Conservation (phyloP, 2,329 filamentous ascomycete species). For the Aspergillus bombycis region DNA sequence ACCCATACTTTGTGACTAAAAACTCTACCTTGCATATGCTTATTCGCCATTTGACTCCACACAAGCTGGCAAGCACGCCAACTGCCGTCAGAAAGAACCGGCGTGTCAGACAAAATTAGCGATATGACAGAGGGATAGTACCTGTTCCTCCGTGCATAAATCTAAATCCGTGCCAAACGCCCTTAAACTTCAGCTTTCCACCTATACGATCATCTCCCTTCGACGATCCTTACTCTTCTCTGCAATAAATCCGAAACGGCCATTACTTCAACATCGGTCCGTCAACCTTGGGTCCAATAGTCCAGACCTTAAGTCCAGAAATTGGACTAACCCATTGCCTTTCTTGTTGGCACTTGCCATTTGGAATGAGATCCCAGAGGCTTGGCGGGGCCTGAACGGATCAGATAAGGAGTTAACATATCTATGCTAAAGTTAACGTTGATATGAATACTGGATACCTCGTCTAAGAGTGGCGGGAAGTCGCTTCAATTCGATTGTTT, state of each 20-base stretch:
- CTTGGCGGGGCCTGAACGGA: not conserved
- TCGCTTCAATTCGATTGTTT: not conserved
- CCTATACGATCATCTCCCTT: not conserved
- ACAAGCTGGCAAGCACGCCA: not conserved
- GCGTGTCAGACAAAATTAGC: not conserved
- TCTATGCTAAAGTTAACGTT: not conserved
- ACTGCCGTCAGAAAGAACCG: not conserved
- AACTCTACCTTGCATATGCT: constrained; percentile 2
- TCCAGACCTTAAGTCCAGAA: not conserved
- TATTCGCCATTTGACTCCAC: not conserved
- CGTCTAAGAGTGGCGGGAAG: not conserved
- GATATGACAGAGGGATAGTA: not conserved
- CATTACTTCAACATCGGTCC: not conserved
- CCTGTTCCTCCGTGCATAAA: not conserved
- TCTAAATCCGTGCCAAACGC: not conserved
- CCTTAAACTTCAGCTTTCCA: not conserved
- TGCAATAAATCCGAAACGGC: not conserved
- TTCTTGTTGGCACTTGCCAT: not conserved
- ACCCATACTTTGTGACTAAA: not conserved
- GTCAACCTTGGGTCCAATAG: not conserved
- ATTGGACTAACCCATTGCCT: not conserved
- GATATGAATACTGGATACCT: not conserved
- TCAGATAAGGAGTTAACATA: not conserved
- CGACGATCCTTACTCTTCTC: constrained; percentile 1
- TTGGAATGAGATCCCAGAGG: not conserved